These are phyloP conservation scores for Boletus reticuloceps DNA, from an alignment of 768 basidiomycete species.

Conservation along the genomic window DNA sequence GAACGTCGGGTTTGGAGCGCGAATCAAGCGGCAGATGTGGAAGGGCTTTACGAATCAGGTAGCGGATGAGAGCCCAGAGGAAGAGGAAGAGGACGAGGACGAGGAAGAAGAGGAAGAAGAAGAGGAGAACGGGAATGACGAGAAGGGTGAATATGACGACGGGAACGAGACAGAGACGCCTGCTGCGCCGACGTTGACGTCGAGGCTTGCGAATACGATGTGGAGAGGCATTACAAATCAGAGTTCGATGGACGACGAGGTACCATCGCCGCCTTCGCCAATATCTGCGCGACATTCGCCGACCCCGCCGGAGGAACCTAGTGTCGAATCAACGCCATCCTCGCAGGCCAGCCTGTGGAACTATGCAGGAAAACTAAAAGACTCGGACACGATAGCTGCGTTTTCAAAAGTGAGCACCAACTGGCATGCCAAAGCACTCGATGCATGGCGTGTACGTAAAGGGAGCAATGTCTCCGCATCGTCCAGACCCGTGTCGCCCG, in stretches of 20 bases:
- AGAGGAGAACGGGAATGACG: slow-evolving; percentile 30
- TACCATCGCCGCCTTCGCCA: slow-evolving; percentile 40
- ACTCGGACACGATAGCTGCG: slow-evolving; percentile 68
- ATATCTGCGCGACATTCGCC: slow-evolving; percentile 29
- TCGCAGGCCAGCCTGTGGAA: slow-evolving; percentile 51
- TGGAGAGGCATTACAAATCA: slow-evolving; percentile 80
- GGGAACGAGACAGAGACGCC: slow-evolving; percentile 47
- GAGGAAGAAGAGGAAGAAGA: slow-evolving; percentile 37
- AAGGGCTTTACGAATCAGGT: slow-evolving; percentile 60
- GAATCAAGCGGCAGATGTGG: slow-evolving; percentile 63
- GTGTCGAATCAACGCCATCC: slow-evolving; percentile 17
- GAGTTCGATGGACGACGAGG: slow-evolving; percentile 65
- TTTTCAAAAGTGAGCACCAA: slow-evolving; percentile 75
- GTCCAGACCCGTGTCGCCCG: background rate
- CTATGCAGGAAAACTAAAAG: slow-evolving; percentile 72
- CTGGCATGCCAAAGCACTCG: slow-evolving; percentile 61
- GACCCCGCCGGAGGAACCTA: slow-evolving; percentile 16
- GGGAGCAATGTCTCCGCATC: slow-evolving; percentile 8
- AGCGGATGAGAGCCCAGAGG: slow-evolving; percentile 30
- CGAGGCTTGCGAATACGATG: slow-evolving; percentile 58
- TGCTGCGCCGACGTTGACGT: slow-evolving; percentile 39
- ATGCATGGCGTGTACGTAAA: slow-evolving; percentile 28
- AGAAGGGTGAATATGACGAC: slow-evolving; percentile 33
- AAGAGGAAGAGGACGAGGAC: slow-evolving; percentile 37
- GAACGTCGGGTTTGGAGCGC: slow-evolving; percentile 48